Conservation (phyloP, 2,329 filamentous ascomycete genomes). For the Ilyonectria robusta region DNA sequence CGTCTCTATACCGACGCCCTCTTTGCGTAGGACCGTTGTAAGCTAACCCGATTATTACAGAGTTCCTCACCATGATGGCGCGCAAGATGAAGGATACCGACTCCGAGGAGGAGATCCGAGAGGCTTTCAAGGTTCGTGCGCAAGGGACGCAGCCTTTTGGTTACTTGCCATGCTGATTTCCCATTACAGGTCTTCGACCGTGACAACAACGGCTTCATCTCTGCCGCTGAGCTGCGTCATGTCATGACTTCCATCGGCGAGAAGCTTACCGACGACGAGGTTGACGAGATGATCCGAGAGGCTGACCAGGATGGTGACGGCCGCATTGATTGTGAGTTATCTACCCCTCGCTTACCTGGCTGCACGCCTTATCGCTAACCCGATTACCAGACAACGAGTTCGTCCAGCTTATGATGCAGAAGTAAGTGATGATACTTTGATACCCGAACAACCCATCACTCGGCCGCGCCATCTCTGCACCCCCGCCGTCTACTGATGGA, state of each 20-base stretch:
- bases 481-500: slow-evolving; percentile 26
- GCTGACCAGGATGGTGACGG: slow-evolving; percentile 92
- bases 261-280: slow-evolving; percentile 91
- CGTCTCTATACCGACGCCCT: slow-evolving; percentile 46
- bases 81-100: slow-evolving; percentile 96
- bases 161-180: slow-evolving; percentile 7
- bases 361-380: slow-evolving; percentile 35
- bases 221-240: slow-evolving; percentile 87
- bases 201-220: slow-evolving; percentile 94
- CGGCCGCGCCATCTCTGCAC: slow-evolving; percentile 34
- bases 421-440: slow-evolving; percentile 67
- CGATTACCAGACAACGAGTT: slow-evolving; percentile 83
- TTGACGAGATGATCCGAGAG: slow-evolving; percentile 94
- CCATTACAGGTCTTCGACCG: slow-evolving; percentile 79
- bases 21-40: background rate
- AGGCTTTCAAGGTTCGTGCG: slow-evolving; percentile 82
- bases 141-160: background rate
- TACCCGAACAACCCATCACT: slow-evolving; percentile 43
- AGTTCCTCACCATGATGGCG: slow-evolving; percentile 95
- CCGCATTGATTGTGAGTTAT: slow-evolving; percentile 83
- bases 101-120: slow-evolving; percentile 90
- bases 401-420: slow-evolving; percentile 96
- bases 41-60: slow-evolving; percentile 60
- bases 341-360: background rate
- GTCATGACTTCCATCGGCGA: slow-evolving; percentile 95